Evolutionary conservation across 192 early-diverging fungal genomes (phyloP).

Genomic region (Fimicolochytrium jonesii): DNA sequence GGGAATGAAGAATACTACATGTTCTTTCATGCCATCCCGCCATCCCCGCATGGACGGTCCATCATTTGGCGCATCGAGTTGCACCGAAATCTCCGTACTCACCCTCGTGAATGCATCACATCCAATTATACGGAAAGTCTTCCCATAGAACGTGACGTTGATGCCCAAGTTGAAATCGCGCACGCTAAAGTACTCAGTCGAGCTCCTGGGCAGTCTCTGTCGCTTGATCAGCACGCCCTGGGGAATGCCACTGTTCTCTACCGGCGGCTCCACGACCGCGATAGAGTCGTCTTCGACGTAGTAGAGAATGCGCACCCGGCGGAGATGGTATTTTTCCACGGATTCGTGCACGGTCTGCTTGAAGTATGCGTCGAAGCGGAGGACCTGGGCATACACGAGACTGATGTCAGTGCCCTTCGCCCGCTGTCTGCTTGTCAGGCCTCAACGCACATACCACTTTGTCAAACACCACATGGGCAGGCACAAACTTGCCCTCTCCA

Average conservation of each 20-base stretch:
- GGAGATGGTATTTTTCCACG: slow-evolving; percentile 58
- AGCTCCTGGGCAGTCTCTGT: slow-evolving; percentile 53
- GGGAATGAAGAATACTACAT: too few relatives aligned
- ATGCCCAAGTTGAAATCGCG: slow-evolving; percentile 54
- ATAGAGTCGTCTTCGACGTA: slow-evolving; percentile 64
- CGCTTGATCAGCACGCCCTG: slow-evolving; percentile 64
- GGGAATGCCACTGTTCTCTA: slow-evolving; percentile 58
- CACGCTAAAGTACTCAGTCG: slow-evolving; percentile 46
- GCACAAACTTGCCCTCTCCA: slow-evolving; percentile 38
- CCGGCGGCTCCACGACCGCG: slow-evolving; percentile 59
- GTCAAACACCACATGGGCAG: slow-evolving; percentile 58
- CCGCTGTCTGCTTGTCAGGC: background rate
- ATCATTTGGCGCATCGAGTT: too few relatives aligned
- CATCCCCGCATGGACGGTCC: too few relatives aligned
- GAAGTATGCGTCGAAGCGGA: slow-evolving; percentile 61
- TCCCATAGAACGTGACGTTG: slow-evolving; percentile 60
- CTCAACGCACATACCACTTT: slow-evolving; percentile 48
- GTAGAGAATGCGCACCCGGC: slow-evolving; percentile 54
- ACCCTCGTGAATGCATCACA: slow-evolving; percentile 64
- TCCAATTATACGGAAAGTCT: slow-evolving; percentile 53
- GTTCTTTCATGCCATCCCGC: too few relatives aligned
- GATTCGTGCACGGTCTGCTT: slow-evolving; percentile 61
- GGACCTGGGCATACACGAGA: slow-evolving; percentile 32
- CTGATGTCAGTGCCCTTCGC: background rate
- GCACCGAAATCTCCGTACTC: too few relatives aligned